Evolutionary conservation across 352 stramenopile species (phyloP).

Genomic region (Phytopythium mirpurense): DNA sequence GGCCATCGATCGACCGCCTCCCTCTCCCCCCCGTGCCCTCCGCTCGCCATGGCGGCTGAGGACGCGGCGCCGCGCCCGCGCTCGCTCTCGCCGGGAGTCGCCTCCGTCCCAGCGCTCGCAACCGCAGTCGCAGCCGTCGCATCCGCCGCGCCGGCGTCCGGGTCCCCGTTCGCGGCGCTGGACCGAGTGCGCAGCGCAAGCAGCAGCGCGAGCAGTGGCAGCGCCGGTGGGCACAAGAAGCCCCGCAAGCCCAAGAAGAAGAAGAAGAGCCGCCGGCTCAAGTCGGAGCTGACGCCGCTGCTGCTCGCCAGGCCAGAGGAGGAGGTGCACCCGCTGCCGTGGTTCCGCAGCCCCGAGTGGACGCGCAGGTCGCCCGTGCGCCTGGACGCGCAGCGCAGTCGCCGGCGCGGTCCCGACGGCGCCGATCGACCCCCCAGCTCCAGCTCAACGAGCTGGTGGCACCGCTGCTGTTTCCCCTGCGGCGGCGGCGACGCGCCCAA

Average conservation of each 20-base stretch:
- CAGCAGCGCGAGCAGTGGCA: slow-evolving; percentile 1
- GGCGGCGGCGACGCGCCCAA: background rate
- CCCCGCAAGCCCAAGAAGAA: background rate
- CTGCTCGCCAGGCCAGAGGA: slow-evolving; percentile 40
- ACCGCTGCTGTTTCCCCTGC: slow-evolving; percentile 1
- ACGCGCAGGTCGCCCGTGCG: slow-evolving; percentile 16
- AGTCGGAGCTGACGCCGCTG: slow-evolving; percentile 36
- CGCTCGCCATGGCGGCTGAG: slow-evolving; percentile 2
- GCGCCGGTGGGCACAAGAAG: background rate
- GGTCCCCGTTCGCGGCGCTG: background rate
- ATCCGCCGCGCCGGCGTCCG: too few species aligned
- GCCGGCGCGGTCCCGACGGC: background rate
- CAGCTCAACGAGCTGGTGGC: background rate
- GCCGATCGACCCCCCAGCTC: background rate
- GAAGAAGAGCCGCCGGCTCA: background rate
- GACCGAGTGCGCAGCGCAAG: background rate
- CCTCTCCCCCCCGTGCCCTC: background rate
- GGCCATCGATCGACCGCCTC: too few species aligned
- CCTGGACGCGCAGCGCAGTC: slow-evolving; percentile 7
- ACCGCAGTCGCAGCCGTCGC: background rate
- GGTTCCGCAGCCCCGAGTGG: slow-evolving; percentile 73
- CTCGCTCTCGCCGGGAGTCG: background rate
- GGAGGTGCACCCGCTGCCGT: slow-evolving; percentile 68
- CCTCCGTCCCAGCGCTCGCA: background rate
- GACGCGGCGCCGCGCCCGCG: background rate